These are phyloP conservation scores for Pseudocercospora fijiensis DNA, from an alignment of 2,329 filamentous ascomycete genomes.

Conservation along the genomic window DNA sequence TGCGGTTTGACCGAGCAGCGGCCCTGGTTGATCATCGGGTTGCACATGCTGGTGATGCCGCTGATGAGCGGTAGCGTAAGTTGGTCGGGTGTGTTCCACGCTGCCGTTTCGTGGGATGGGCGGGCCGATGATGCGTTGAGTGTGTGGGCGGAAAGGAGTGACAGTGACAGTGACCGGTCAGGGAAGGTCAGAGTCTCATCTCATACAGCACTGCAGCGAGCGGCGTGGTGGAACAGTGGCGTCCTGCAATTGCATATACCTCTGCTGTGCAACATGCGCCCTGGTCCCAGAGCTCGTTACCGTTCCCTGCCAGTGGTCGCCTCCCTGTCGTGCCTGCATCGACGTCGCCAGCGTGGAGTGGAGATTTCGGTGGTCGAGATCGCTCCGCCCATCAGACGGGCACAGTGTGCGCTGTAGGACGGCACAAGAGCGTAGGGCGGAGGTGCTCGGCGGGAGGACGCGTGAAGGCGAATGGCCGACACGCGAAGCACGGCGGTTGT, in stretches of 20 bases:
- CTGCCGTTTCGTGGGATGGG: background rate
- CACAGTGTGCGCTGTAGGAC: background rate
- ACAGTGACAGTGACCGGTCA: too few relatives aligned
- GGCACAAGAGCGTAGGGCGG: slow-evolving; percentile 5
- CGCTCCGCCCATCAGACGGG: background rate
- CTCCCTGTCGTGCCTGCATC: slow-evolving; percentile 2
- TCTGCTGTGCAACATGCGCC: slow-evolving; percentile 1
- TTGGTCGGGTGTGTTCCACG: slow-evolving; percentile 8
- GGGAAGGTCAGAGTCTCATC: background rate
- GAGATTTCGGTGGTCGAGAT: slow-evolving; percentile 4
- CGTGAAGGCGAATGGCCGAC: background rate
- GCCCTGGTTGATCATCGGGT: slow-evolving; percentile 3
- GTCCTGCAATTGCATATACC: slow-evolving; percentile 2
- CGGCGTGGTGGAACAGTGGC: slow-evolving; percentile 3
- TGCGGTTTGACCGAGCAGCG: slow-evolving; percentile 10
- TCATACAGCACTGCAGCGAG: slow-evolving; percentile 5
- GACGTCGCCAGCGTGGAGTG: slow-evolving; percentile 7
- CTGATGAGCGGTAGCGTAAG: background rate
- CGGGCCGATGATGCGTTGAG: background rate
- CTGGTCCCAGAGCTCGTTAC: background rate
- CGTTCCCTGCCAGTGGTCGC: too few relatives aligned
- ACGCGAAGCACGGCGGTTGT: background rate
- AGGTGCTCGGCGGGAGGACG: slow-evolving; percentile 6
- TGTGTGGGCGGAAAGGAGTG: slow-evolving; percentile 1
- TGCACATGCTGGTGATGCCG: slow-evolving; percentile 5